Percentiles rank a stretch among this genome's conserved stretches.
Conservation (phyloP, 208 protist genomes). For the Trypanosoma platydactyli region DNA sequence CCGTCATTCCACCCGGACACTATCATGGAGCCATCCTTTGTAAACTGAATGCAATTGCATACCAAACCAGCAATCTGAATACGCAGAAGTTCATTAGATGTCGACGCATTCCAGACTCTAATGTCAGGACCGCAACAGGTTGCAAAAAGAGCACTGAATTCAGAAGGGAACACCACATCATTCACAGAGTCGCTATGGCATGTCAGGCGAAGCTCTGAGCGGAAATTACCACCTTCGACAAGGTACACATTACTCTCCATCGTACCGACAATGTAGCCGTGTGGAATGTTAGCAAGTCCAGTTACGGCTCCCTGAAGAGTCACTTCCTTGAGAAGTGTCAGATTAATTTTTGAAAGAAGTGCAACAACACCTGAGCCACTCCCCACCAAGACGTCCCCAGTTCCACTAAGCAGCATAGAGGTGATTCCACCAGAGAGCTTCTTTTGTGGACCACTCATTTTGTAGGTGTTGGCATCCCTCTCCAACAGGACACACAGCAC, state of each 20-base stretch:
- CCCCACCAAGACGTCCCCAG: conserved; percentile 90
- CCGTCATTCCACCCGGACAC: conserved; percentile 95
- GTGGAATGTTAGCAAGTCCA: conserved; percentile 70
- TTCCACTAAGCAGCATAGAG: conserved; percentile 62
- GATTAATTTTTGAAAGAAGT: conserved; percentile 87
- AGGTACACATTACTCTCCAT: conserved; percentile 90
- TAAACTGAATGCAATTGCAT: conserved; percentile 94
- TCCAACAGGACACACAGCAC: conserved; percentile 88
- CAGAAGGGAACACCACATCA: conserved; percentile 91
- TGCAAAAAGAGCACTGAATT: conserved; percentile 94
- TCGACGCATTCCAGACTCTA: conserved; percentile 93
- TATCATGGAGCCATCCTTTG: conserved; percentile 91
- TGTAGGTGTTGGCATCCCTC: conserved; percentile 77
- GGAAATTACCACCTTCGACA: conserved; percentile 88
- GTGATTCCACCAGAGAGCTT: conserved; percentile 85
- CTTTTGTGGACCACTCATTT: conserved; percentile 90
- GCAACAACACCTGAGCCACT: conserved; percentile 88
- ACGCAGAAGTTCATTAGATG: conserved; percentile 92
- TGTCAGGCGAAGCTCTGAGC: conserved; percentile 89
- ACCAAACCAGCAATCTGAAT: conserved; percentile 91
- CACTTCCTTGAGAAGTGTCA: conserved; percentile 72
- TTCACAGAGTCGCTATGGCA: conserved; percentile 94
- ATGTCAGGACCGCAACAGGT: conserved; percentile 94
- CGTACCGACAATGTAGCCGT: conserved; percentile 90
- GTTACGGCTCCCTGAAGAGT: conserved; percentile 88